A percentile compares a stretch with the other conserved stretches of the same genome.
Evolutionary conservation across 805 yeast genomes (phyloP).

Genomic region (Torulaspora delbrueckii): DNA sequence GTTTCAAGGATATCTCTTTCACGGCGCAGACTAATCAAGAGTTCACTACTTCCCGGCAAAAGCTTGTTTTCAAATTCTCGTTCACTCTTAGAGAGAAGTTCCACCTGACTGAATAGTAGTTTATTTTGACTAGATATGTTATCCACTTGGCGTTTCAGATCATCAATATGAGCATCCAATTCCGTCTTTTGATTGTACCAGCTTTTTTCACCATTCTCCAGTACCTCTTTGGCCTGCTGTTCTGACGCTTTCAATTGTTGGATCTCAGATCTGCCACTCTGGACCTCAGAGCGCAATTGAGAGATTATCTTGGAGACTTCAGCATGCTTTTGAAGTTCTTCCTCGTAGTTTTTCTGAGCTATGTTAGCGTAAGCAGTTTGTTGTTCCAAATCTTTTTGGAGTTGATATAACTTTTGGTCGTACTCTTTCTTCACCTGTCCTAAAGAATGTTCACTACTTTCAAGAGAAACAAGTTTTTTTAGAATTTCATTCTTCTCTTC

Average conservation of each 20-base stretch:
- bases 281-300: conserved; percentile 38
- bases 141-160: conserved; percentile 42
- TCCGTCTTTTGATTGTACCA: conserved; percentile 44
- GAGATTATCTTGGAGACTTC: conserved; percentile 43
- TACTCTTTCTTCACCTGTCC: conserved; percentile 23
- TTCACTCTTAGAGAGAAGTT: conserved; percentile 31
- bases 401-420: conserved; percentile 29
- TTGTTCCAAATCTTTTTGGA: conserved; percentile 37
- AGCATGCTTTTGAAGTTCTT: conserved; percentile 52
- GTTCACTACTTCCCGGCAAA: conserved; percentile 42
- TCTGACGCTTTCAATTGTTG: conserved; percentile 28
- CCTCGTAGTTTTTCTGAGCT: conserved; percentile 51
- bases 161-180: conserved; percentile 46
- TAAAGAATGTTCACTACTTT: conserved; percentile 25
- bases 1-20: conserved; percentile 69
- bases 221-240: conserved; percentile 30
- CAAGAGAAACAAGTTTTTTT: conserved; percentile 31
- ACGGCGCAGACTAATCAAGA: conserved; percentile 59
- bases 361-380: conserved; percentile 47
- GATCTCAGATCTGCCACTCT: conserved; percentile 28
- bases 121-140: conserved; percentile 66
- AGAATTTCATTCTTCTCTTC: conserved; percentile 21
- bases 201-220: conserved; percentile 39
- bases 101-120: conserved; percentile 64
- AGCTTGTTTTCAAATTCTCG: not conserved